phyloP scores from a whole-genome alignment of 2,329 filamentous ascomycete genomes.

The Magnaporthales sp. region DNA sequence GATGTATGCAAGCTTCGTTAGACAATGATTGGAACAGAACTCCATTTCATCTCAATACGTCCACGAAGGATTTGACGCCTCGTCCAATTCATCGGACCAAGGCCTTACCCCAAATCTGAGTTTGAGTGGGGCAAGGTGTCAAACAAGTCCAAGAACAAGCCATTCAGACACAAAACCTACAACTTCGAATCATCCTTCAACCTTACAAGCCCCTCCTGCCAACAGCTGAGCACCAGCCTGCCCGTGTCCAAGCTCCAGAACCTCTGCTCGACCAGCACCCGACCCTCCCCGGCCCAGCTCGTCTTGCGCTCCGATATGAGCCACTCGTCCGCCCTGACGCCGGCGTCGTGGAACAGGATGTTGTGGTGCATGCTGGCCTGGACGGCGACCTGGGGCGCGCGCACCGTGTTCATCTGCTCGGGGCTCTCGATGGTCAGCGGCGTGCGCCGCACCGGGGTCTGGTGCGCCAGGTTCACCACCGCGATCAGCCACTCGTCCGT shows the following conservation, averaged over 20 bases:
- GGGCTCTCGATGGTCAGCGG: neutral
- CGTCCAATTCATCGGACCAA: neutral
- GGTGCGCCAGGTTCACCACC: conserved; percentile 3
- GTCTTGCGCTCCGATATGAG: conserved; percentile 2
- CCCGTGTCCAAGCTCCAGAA: conserved; percentile 4
- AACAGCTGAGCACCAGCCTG: conserved; percentile 1
- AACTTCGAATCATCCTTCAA: neutral
- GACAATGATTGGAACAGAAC: neutral
- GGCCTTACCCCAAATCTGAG: neutral
- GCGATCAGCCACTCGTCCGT: conserved; percentile 4
- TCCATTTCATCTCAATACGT: neutral
- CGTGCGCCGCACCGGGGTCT: neutral
- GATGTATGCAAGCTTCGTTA: too few relatives aligned
- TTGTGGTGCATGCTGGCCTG: conserved; percentile 4
- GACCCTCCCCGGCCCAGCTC: conserved; percentile 4
- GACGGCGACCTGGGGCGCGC: neutral
- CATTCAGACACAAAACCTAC: neutral
- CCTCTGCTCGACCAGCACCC: conserved; percentile 6
- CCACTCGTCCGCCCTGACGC: conserved; percentile 5
- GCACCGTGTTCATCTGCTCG: neutral
- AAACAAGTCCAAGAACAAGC: neutral
- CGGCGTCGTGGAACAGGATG: conserved; percentile 4
- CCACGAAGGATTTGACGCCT: neutral
- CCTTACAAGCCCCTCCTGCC: conserved; percentile 6
- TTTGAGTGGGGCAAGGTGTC: neutral